phyloP scores from a whole-genome alignment of 2,329 filamentous ascomycete genomes.

The Bipolaris cookei region DNA sequence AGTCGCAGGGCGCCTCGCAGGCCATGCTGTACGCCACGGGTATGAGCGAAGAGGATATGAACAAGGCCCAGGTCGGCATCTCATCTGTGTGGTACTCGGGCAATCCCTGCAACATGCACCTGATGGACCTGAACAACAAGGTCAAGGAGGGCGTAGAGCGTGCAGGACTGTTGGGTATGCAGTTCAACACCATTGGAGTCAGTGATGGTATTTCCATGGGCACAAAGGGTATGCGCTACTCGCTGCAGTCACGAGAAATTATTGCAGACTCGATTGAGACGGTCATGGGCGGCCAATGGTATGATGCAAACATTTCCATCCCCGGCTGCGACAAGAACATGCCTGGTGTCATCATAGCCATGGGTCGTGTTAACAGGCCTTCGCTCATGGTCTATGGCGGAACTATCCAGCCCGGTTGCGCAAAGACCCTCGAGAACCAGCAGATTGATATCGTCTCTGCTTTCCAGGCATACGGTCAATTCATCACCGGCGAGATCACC shows the following conservation, averaged over 20 bases:
- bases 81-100: conserved; percentile 98
- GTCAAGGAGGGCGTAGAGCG: conserved; percentile 75
- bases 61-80: conserved; percentile 96
- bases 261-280: conserved; percentile 99
- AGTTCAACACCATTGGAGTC: conserved; percentile 99
- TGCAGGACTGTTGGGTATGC: conserved; percentile 86
- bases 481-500: conserved; percentile 86
- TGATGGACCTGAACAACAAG: conserved; percentile 83
- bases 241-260: conserved; percentile 90
- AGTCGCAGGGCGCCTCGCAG: conserved; percentile 97
- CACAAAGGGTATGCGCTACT: conserved; percentile 95
- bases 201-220: conserved; percentile 99
- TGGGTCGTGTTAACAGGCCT: conserved; percentile 92
- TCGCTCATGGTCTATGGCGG: conserved; percentile 98
- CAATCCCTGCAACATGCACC: conserved; percentile 99
- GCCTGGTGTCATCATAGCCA: conserved; percentile 72
- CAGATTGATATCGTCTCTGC: conserved; percentile 94
- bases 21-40: conserved; percentile 99
- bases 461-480: conserved; percentile 97
- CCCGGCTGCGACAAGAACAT: conserved; percentile 99
- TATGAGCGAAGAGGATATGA: conserved; percentile 82
- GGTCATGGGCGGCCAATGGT: conserved; percentile 98
- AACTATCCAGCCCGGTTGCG: conserved; percentile 90
- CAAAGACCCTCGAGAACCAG: conserved; percentile 69
- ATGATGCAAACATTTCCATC: conserved; percentile 95